phyloP scores from a whole-genome alignment of 2,329 filamentous ascomycete species.

The Trichoderma citrinoviride region DNA sequence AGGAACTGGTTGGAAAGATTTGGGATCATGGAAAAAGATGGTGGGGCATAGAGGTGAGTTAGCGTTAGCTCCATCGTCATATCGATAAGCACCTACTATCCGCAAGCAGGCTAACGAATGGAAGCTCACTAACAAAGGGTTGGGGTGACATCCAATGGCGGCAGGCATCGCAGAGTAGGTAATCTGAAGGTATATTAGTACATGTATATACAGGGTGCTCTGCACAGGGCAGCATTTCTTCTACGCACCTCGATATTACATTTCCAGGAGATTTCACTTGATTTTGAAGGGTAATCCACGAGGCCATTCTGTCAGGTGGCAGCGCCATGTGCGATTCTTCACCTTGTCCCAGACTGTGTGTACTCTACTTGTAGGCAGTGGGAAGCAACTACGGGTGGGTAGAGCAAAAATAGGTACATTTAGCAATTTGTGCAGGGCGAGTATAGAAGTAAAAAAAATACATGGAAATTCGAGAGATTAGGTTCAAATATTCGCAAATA shows the following conservation, averaged over 20 bases:
- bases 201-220: not conserved
- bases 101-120: not conserved
- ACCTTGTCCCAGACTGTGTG: too few species aligned
- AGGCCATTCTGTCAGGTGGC: too few species aligned
- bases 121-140: not conserved
- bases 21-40: not conserved
- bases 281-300: too few species aligned
- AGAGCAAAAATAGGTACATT: too few species aligned
- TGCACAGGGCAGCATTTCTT: not conserved
- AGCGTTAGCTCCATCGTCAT: not conserved
- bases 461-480: too few species aligned
- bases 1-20: not conserved
- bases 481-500: not conserved
- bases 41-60: slow-evolving; percentile 3
- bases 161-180: not conserved
- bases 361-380: too few species aligned
- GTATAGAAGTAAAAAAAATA: too few species aligned
- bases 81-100: slow-evolving; percentile 13
- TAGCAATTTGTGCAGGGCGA: too few species aligned
- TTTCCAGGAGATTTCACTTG: too few species aligned
- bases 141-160: not conserved
- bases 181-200: too few species aligned
- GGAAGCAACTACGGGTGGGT: too few species aligned
- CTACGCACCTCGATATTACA: not conserved
- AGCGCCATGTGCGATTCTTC: too few species aligned